phyloP scores from a whole-genome alignment of 192 early-diverging fungal genomes.

The Linnemannia hyalina region DNA sequence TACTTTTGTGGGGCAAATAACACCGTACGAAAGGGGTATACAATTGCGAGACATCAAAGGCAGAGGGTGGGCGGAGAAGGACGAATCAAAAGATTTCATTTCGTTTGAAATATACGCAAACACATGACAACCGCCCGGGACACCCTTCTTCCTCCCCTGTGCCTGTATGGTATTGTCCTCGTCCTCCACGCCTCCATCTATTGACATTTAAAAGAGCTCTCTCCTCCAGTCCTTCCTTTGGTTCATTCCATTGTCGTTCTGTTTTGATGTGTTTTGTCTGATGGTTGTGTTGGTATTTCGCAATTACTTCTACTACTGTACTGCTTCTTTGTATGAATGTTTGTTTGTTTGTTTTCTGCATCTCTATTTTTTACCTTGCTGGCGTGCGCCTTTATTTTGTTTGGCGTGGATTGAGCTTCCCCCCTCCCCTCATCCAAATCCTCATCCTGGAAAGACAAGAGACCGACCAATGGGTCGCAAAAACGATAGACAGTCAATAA shows the following conservation, averaged over 20 bases:
- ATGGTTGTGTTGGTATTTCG: neutral
- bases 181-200: neutral
- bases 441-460: neutral
- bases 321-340: neutral
- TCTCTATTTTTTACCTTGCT: too few relatives aligned
- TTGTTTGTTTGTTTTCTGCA: too few relatives aligned
- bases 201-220: neutral
- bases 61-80: neutral
- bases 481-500: neutral
- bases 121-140: slow-evolving; percentile 3
- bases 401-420: neutral
- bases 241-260: neutral
- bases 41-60: neutral
- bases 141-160: neutral
- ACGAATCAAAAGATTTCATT: slow-evolving; percentile 3
- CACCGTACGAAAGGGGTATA: neutral
- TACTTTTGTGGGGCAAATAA: neutral
- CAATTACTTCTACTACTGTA: neutral
- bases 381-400: neutral
- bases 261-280: neutral
- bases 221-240: too few relatives aligned
- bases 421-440: neutral
- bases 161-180: neutral
- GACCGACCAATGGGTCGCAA: neutral
- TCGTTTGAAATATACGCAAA: neutral